Evolutionary conservation across 208 protist species (phyloP), one percentile per base, ranked within the genome.

Genomic region (Jaenimonas drosophilae): DNA sequence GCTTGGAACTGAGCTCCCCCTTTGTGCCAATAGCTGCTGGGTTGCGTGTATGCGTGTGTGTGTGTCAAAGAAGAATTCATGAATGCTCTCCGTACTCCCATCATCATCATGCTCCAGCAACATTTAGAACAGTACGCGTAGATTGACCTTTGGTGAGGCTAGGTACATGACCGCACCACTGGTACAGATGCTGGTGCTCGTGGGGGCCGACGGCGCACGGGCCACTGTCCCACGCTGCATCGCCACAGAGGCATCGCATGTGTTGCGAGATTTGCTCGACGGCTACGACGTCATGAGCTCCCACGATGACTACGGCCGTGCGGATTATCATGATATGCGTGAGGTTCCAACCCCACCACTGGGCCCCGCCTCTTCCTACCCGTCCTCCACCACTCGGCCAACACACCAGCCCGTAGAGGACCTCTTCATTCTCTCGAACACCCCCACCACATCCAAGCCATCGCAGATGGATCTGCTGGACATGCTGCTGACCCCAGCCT

Each of bases 201-300:
- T 85, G 28, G 74, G 70, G 25, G 67, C 68, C 0, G 82, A 91
- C 56, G 77, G 82, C 11, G 61, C 60, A 1, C 70, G 68, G 2
- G 74, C 69, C 11, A 54, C 62, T 3, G 68, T 88, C 1, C 75
- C 55, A 24, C 74, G 76, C 29, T 59, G 77, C 46, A 73, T 78
- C 39, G 82, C 77, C 16, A 86, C 77, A 0, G 72, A 87, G 48
- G 82, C 77, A 4, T 85, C 74, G 4, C 70, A 74, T 33, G 64
- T 91, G 14, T 50, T 91, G 31, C 70, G 82, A 23, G 82, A 91
- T 41, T 41, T 91, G 16, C 62, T 91, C 2, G 82, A 91, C 37
- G 70, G 72, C 6, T 52, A 67, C 40, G 76, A 81, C 9, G 46
- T 43, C 17, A 59, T 42, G 6, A 42, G 23, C 16, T 7, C 9